A percentile compares a stretch with the other conserved stretches of the same genome.
phyloP scores from a whole-genome alignment of 768 basidiomycete genomes.

The Xerocomellus chrysenteron region DNA sequence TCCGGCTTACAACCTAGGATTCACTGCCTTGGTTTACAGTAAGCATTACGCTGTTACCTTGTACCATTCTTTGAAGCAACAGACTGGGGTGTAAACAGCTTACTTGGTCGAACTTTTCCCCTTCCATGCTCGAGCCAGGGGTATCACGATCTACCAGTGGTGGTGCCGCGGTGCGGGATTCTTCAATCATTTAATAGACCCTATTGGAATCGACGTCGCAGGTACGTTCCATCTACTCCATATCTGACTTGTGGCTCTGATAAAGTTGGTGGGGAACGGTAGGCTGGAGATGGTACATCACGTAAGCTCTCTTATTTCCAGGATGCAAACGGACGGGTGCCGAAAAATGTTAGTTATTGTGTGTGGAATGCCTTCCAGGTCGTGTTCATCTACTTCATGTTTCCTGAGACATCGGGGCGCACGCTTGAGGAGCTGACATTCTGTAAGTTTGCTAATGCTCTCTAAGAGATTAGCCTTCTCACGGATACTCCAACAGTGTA shows the following conservation, averaged over 20 bases:
- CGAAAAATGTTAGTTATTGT: not conserved
- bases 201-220: constrained; percentile 15
- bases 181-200: constrained; percentile 12
- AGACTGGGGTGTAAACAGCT: not conserved
- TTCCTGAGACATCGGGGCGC: constrained; percentile 1
- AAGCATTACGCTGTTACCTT: not conserved
- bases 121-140: constrained; percentile 58
- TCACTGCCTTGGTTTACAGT: constrained; percentile 10
- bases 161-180: constrained; percentile 42
- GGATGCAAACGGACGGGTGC: not conserved
- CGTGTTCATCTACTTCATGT: constrained; percentile 1
- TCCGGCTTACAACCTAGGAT: constrained; percentile 16
- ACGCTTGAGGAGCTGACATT: constrained; percentile 4
- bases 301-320: not conserved
- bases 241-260: not conserved
- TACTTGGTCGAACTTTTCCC: constrained; percentile 63
- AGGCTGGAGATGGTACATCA: constrained; percentile 13
- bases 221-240: not conserved
- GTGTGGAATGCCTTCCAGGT: not conserved
- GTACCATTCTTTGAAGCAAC: not conserved
- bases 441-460: constrained; percentile 4
- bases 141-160: constrained; percentile 61
- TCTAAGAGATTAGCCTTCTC: not conserved
- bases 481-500: not conserved
- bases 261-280: not conserved